Conservation (phyloP, 371 early-diverging fungal genomes). For the Syncephalastrum monosporum region DNA sequence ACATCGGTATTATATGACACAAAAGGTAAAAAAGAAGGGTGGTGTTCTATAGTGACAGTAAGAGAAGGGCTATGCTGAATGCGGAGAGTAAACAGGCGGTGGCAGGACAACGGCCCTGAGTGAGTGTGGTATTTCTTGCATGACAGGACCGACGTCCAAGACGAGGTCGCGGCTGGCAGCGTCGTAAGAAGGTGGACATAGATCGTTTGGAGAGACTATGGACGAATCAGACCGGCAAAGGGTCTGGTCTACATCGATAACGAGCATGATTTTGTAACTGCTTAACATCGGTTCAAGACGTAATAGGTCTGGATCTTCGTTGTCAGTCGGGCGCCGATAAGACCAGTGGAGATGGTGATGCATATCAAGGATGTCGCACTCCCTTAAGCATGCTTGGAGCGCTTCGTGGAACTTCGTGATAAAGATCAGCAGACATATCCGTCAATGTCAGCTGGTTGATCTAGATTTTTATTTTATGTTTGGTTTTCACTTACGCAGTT, state of each 20-base stretch:
- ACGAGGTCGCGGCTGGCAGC: constrained; percentile 31
- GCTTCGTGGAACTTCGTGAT: constrained; percentile 28
- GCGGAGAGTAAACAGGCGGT: constrained; percentile 1
- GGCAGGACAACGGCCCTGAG: not conserved
- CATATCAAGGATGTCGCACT: constrained; percentile 26
- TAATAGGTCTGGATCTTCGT: constrained; percentile 21
- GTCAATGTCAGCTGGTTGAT: not conserved
- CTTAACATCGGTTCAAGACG: constrained; percentile 13
- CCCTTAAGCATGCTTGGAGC: constrained; percentile 27
- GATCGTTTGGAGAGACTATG: constrained; percentile 9
- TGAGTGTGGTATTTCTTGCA: not conserved
- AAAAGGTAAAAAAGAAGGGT: no score
- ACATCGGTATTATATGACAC: no score
- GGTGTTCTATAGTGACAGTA: no score
- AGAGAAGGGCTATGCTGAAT: no score
- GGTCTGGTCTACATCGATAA: constrained; percentile 25
- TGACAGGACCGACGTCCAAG: constrained; percentile 30
- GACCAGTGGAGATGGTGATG: constrained; percentile 32
- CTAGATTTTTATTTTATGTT: not conserved
- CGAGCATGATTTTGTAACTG: constrained; percentile 19
- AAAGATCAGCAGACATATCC: not conserved
- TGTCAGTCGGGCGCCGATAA: constrained; percentile 25
- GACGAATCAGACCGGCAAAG: constrained; percentile 12
- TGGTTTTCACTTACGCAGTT: constrained; percentile 8
- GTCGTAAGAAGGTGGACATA: constrained; percentile 30